These are phyloP conservation scores for Hysterium pulicare DNA, from an alignment of 2,329 filamentous ascomycete genomes.

Conservation along the genomic window DNA sequence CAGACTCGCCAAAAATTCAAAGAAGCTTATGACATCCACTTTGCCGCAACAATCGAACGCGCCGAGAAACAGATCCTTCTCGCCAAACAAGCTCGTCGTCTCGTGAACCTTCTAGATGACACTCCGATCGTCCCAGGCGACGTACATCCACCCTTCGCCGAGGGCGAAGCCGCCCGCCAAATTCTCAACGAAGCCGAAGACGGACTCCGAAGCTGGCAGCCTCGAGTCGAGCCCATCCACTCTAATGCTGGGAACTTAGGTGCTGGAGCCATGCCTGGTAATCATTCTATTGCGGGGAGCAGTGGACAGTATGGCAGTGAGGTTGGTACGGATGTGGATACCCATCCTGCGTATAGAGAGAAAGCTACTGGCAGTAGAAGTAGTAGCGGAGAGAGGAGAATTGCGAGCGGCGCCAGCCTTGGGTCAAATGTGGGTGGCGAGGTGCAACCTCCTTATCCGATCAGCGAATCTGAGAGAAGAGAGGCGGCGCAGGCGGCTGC, in stretches of 20 bases:
- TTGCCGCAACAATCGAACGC: conserved; percentile 87
- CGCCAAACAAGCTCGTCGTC: conserved; percentile 81
- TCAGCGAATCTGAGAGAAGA: conserved; percentile 27
- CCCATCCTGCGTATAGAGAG: conserved; percentile 17
- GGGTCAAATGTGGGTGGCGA: conserved; percentile 17
- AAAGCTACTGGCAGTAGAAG: conserved; percentile 19
- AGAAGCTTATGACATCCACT: conserved; percentile 86
- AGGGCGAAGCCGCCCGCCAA: conserved; percentile 68
- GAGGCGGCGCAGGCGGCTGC: conserved; percentile 21
- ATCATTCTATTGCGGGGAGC: conserved; percentile 6
- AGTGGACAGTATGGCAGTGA: conserved; percentile 14
- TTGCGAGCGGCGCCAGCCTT: conserved; percentile 21
- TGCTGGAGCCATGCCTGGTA: conserved; percentile 43
- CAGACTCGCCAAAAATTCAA: conserved; percentile 95
- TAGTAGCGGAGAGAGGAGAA: conserved; percentile 17
- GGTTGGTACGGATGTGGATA: conserved; percentile 9
- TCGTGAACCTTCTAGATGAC: conserved; percentile 84
- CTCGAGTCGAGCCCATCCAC: conserved; percentile 53
- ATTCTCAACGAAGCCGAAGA: conserved; percentile 91
- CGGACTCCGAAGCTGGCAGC: conserved; percentile 73
- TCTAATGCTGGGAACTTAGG: conserved; percentile 49
- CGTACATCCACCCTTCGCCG: conserved; percentile 63
- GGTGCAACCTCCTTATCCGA: conserved; percentile 24
- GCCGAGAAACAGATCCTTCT: conserved; percentile 96
- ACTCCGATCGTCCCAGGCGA: conserved; percentile 87